A percentile compares a stretch with the other conserved stretches of the same genome.
Evolutionary conservation across 2,329 filamentous ascomycete species (phyloP).

Genomic region (Aspergillus intermedius): DNA sequence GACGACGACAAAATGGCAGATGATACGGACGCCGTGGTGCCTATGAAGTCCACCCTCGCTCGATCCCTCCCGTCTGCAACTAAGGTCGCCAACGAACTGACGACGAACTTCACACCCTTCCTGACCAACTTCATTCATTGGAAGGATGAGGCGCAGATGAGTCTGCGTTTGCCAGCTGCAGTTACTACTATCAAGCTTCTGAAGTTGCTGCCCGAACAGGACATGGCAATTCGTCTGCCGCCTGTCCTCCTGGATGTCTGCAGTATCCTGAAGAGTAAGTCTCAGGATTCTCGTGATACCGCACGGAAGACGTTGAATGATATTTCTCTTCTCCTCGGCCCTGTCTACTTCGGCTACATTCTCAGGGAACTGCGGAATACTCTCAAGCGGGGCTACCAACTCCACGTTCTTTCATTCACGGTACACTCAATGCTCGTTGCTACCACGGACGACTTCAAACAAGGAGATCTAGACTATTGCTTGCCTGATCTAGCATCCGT

Average conservation of each 20-base stretch:
- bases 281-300: conserved; percentile 83
- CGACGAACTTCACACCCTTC: conserved; percentile 68
- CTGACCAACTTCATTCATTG: conserved; percentile 81
- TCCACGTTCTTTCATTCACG: conserved; percentile 92
- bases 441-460: conserved; percentile 63
- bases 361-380: conserved; percentile 81
- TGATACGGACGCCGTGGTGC: conserved; percentile 20
- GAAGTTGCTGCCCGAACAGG: conserved; percentile 65
- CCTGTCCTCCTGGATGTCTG: conserved; percentile 85
- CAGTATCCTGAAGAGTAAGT: conserved; percentile 83
- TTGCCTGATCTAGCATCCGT: conserved; percentile 69
- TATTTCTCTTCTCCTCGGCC: conserved; percentile 72
- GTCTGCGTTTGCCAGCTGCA: conserved; percentile 82
- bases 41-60: conserved; percentile 46
- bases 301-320: conserved; percentile 81
- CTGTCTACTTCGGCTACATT: conserved; percentile 83
- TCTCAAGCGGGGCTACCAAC: conserved; percentile 77
- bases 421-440: conserved; percentile 83
- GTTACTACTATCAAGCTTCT: conserved; percentile 84
- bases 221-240: conserved; percentile 69
- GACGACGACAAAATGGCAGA: conserved; percentile 18
- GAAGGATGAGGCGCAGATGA: conserved; percentile 92
- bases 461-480: conserved; percentile 87
- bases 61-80: conserved; percentile 59
- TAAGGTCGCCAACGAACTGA: conserved; percentile 66